Conservation (phyloP, 441 rosid genomes). For the Hypseocharis bilobata region DNA sequence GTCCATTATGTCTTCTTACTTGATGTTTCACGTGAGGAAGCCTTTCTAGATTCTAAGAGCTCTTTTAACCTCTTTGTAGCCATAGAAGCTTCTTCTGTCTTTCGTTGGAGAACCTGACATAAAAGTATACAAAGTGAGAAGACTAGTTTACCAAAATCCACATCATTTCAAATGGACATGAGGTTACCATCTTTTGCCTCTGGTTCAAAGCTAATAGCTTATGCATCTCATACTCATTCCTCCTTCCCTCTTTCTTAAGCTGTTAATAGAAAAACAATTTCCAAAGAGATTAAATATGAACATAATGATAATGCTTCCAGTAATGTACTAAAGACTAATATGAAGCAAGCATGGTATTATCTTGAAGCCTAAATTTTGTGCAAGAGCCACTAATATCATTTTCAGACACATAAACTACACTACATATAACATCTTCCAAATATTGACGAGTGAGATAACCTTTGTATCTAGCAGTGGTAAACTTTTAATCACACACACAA, state of each 20-base stretch:
- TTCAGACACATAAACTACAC: no score
- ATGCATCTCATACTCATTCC: constrained; percentile 95
- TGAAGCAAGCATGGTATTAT: neutral
- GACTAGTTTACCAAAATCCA: constrained; percentile 13
- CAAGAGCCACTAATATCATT: neutral
- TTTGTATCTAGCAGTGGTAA: no score
- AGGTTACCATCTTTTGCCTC: constrained; percentile 79
- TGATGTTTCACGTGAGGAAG: constrained; percentile 52
- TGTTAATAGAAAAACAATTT: constrained; percentile 22
- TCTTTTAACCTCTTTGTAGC: constrained; percentile 93
- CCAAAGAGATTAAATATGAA: neutral
- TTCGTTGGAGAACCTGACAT: constrained; percentile 79
- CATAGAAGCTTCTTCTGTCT: constrained; percentile 92
- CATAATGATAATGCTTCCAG: neutral
- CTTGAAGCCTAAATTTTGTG: neutral
- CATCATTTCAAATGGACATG: constrained; percentile 9
- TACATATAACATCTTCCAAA: no score
- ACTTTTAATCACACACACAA: no score
- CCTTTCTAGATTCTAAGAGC: constrained; percentile 71
- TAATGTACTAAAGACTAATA: neutral
- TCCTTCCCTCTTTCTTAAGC: constrained; percentile 96
- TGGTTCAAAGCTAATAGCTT: constrained; percentile 87
- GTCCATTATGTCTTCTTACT: constrained; percentile 27
- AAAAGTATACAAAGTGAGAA: constrained; percentile 14
- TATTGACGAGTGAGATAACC: no score